A percentile compares a stretch with the other conserved stretches of the same genome.
Evolutionary conservation across 2,329 filamentous ascomycete species (phyloP).

Genomic region (Chaetomium olivaceum): DNA sequence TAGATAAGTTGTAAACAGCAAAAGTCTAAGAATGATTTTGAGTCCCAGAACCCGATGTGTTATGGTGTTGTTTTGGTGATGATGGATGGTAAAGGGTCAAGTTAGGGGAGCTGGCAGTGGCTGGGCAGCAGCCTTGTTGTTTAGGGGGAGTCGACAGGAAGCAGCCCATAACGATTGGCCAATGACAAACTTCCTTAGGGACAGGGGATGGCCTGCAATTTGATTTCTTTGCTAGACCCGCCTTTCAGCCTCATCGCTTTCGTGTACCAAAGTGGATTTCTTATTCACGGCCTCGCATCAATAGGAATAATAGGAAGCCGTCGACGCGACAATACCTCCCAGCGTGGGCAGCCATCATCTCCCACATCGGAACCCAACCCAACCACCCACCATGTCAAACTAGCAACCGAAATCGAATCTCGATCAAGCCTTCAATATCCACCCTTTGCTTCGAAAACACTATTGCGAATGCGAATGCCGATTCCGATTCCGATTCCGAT

Average conservation of each 20-base stretch:
- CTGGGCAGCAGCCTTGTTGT: constrained; percentile 27
- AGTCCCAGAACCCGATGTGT: neutral
- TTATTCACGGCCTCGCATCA: constrained; percentile 14
- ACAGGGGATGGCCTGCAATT: constrained; percentile 11
- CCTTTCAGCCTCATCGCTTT: constrained; percentile 28
- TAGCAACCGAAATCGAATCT: neutral
- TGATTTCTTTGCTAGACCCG: constrained; percentile 18
- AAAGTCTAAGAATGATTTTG: neutral
- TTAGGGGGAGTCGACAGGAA: constrained; percentile 15
- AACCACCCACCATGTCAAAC: constrained; percentile 14
- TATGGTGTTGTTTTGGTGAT: neutral
- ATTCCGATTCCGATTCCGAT: neutral
- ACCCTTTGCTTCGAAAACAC: neutral
- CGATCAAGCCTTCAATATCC: neutral
- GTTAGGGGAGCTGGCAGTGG: neutral
- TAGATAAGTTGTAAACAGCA: neutral
- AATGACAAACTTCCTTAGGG: constrained; percentile 3
- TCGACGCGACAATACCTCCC: constrained; percentile 10
- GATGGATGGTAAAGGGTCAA: neutral
- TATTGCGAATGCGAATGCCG: neutral
- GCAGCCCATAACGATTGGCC: neutral
- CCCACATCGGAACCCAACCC: neutral
- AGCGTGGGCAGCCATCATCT: neutral
- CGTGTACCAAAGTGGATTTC: constrained; percentile 12
- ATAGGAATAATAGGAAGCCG: constrained; percentile 9